Evolutionary conservation across 768 basidiomycete genomes (phyloP).

Genomic region (Nidularia pulvinata): DNA sequence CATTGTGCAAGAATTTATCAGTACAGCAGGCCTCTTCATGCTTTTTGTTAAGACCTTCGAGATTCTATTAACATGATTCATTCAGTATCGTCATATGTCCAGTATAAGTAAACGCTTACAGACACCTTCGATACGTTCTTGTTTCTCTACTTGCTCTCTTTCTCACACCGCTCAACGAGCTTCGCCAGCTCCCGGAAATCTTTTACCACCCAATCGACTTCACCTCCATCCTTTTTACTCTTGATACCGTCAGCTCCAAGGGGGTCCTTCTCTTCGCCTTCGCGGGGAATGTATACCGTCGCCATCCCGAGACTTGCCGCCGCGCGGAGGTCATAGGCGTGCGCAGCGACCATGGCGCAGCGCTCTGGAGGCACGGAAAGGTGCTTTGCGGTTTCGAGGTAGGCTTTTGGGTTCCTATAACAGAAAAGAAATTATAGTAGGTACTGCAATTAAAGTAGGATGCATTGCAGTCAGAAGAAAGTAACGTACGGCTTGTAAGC

Average conservation of each 20-base stretch:
- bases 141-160: too few species aligned
- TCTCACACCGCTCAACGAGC: too few species aligned
- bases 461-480: too few species aligned
- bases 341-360: slow-evolving; percentile 67
- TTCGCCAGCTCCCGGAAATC: slow-evolving; percentile 51
- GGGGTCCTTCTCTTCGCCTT: slow-evolving; percentile 35
- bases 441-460: too few species aligned
- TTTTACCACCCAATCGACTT: slow-evolving; percentile 55
- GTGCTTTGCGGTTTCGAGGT: slow-evolving; percentile 46
- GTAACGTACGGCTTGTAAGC: slow-evolving; percentile 64
- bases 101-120: too few species aligned
- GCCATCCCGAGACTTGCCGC: slow-evolving; percentile 53
- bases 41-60: too few species aligned
- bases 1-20: too few species aligned
- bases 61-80: too few species aligned
- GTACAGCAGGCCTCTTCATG: too few species aligned
- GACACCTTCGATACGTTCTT: too few species aligned
- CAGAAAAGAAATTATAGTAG: not conserved
- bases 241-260: slow-evolving; percentile 21
- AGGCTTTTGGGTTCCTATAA: slow-evolving; percentile 48
- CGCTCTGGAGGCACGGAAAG: slow-evolving; percentile 46
- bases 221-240: slow-evolving; percentile 51
- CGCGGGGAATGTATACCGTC: slow-evolving; percentile 58
- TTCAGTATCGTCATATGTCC: too few species aligned
- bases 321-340: slow-evolving; percentile 53